Base-by-base conservation (phyloP, 2,329 filamentous ascomycete species). In the Ophiostoma populinum region DNA sequence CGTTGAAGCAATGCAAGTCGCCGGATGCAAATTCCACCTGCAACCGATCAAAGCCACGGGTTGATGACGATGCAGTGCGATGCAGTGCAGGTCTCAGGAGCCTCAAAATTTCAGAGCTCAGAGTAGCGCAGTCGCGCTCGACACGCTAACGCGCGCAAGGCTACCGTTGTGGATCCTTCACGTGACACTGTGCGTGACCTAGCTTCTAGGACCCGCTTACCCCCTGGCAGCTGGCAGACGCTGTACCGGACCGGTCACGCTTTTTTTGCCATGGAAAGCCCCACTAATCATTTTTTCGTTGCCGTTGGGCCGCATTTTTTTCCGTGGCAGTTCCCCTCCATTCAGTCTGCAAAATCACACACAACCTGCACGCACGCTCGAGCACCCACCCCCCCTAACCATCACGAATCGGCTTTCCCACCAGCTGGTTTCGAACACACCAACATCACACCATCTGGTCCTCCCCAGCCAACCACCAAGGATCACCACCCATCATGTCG, bases 401-500 rank as follows among this genome's bases (percentile, higher is more conserved):
- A 12, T n/a, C 30, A 13, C 18, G n/a, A 19, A 24, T 9, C 22
- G 7, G 3, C 5, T 10, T 11, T 24, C 9, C 22, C 22, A 24
- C 22, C 5, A 24, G n/a, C n/a, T n/a, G n/a, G n/a, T n/a, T n/a
- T n/a, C n/a, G n/a, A n/a, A n/a, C n/a, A n/a, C n/a, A n/a, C n/a
- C n/a, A n/a, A n/a, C n/a, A n/a, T n/a, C n/a, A n/a, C n/a, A n/a
- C n/a, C n/a, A n/a, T n/a, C n/a, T n/a, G n/a, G 15, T 20, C 30
- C 24, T 22, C 20, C 18, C 29, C 20, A 31, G 31, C 31, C 31
- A 24, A 24, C 21, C 21, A 24, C 13, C 20, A 24, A 24, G 30
- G 30, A 32, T 18, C 29, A 31, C 26, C 19, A 34, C 22, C 36
- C 63, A 80, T 54, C 43, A 90, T 87, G 80, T 25, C 43, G 17